Base-by-base conservation (phyloP, 805 yeast species). In the Saturnispora sekii region DNA sequence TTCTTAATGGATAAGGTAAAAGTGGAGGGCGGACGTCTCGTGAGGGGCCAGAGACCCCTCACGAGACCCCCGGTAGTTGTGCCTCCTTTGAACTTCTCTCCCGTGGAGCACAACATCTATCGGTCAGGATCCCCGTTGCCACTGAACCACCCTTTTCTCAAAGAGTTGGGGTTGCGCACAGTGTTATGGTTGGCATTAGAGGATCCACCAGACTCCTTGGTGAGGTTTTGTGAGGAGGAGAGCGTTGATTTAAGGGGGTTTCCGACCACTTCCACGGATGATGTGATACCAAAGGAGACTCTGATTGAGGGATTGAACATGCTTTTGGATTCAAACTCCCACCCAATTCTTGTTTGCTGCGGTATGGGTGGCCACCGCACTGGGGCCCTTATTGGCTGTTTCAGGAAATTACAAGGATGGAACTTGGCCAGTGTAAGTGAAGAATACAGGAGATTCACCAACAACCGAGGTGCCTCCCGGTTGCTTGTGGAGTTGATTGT, bases 281-380 rank as follows among this genome's bases (percentile, higher is more conserved):
- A 40, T 11, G 14, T 40, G 29, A 11, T 40, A 14, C 36, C 35
- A 3, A 28, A 32, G 10, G 21, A 12, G 18, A 32, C 42, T 11
- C 18, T 40, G 8, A 50, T 77, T 8, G 36, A 37, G 15, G 94
- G 17, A 87, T 90, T 43, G 75, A 77, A 26, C 79, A 78, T 49
- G 95, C 96, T 1, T 65, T 90, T 49, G 83, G 81, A 85, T 54
- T 73, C 73, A 50, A 72, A 76, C n/a, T 77, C 79, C 59, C 85
- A 86, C 56, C 97, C 98, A 0, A 56, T 93, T 49, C 66, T 93
- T 41, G 89, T 89, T 4, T 93, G 97, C 62, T 93, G 97, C 56
- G 96, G 97, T 11, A 93, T 93, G 98, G 98, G 98, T 0, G 70
- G 98, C 53, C 98, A 90, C 62, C 72, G 98, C 52, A 89, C 97